phyloP scores from a whole-genome alignment of 2,329 filamentous ascomycete genomes.

The Phialophora tarda region DNA sequence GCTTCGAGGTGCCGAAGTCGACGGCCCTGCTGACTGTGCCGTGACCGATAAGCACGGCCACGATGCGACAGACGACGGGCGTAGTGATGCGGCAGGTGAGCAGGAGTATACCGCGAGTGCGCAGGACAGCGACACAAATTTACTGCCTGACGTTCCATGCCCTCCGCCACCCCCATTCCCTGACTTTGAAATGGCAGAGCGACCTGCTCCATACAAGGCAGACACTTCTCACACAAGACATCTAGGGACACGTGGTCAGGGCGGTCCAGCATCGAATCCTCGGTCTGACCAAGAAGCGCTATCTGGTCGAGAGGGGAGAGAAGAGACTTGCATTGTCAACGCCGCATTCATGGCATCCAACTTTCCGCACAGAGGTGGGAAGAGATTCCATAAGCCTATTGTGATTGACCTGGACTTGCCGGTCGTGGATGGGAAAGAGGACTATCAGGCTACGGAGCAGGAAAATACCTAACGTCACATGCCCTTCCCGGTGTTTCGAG shows the following conservation, averaged over 20 bases:
- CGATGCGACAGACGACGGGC: not conserved
- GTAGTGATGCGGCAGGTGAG: not conserved
- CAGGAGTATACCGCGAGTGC: not conserved
- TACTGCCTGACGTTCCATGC: slow-evolving; percentile 24
- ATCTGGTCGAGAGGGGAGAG: slow-evolving; percentile 48
- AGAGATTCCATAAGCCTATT: slow-evolving; percentile 76
- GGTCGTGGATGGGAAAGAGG: slow-evolving; percentile 42
- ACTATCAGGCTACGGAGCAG: not conserved
- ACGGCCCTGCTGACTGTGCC: slow-evolving; percentile 20
- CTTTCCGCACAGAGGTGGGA: slow-evolving; percentile 66
- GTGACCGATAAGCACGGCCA: slow-evolving; percentile 36
- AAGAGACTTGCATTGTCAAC: slow-evolving; percentile 80
- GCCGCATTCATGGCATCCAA: slow-evolving; percentile 74
- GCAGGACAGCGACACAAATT: slow-evolving; percentile 42
- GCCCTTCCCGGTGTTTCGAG: not conserved
- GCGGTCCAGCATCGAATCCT: slow-evolving; percentile 30
- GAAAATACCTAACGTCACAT: not conserved
- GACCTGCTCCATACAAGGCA: slow-evolving; percentile 14
- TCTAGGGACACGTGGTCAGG: slow-evolving; percentile 19
- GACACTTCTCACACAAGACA: slow-evolving; percentile 2
- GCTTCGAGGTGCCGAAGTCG: slow-evolving; percentile 34
- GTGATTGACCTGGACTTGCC: slow-evolving; percentile 81
- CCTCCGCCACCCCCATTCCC: slow-evolving; percentile 24
- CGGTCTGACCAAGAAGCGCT: slow-evolving; percentile 34
- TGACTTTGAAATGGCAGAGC: slow-evolving; percentile 29